Conservation (phyloP, 2,329 filamentous ascomycete species). For the Phialophora tarda region DNA sequence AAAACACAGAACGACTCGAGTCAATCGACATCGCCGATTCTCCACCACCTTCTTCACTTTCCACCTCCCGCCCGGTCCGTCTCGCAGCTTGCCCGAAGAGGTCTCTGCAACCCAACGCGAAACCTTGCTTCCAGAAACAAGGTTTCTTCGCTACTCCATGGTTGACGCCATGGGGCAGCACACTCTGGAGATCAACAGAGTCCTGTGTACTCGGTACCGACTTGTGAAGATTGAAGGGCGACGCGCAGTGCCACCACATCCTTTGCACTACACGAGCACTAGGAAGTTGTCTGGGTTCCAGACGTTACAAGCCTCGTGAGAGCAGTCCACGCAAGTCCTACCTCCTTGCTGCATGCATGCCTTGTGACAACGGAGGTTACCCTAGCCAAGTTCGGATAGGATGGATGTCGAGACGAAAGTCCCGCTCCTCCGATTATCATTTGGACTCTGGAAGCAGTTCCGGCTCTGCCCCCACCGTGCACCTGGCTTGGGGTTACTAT, state of each 20-base stretch:
- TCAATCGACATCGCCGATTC: constrained; percentile 2
- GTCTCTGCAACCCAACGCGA: constrained; percentile 8
- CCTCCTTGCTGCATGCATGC: background rate
- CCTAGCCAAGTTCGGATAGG: background rate
- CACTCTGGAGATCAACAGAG: background rate
- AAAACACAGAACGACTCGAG: background rate
- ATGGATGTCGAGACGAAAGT: background rate
- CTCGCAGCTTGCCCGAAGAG: constrained; percentile 20
- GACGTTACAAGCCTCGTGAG: background rate
- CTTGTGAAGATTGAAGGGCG: background rate
- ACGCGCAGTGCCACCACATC: background rate
- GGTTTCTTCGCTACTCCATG: constrained; percentile 7
- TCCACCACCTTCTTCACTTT: background rate
- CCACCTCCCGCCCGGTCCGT: constrained; percentile 21
- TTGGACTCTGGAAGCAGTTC: background rate
- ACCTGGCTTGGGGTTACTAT: background rate
- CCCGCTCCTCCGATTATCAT: background rate
- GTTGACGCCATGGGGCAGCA: constrained; percentile 6
- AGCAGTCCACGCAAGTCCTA: background rate
- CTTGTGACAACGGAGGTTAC: background rate
- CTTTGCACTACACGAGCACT: background rate
- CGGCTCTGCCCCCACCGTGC: background rate
- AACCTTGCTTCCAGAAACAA: constrained; percentile 1
- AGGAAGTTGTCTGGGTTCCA: background rate
- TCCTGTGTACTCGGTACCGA: background rate